Evolutionary conservation across 495 filamentous ascomycete species (phyloP).

Genomic region (Viridothelium virens): DNA sequence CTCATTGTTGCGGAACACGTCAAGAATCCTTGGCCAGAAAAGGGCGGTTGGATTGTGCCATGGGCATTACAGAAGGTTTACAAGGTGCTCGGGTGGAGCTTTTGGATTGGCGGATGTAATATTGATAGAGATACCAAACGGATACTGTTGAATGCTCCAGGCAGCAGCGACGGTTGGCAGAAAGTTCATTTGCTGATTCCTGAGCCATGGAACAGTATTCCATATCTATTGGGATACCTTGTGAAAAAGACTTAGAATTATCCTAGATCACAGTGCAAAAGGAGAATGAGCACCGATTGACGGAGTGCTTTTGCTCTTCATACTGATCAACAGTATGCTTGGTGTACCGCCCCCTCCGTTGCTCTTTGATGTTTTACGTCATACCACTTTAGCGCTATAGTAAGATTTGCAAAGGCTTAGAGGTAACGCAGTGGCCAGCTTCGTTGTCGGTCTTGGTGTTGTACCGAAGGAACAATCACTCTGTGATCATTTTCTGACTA

Average conservation of each 20-base stretch:
- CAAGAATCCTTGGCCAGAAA: conserved; percentile 27
- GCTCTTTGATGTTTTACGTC: no score
- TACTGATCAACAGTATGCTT: no score
- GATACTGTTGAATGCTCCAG: conserved; percentile 22
- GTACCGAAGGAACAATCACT: no score
- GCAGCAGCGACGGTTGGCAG: conserved; percentile 22
- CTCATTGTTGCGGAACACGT: conserved; percentile 40
- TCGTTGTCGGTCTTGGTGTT: no score
- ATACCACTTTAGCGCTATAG: no score
- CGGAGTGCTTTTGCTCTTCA: no score
- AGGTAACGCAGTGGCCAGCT: no score
- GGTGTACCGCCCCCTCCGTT: no score
- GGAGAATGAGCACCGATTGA: not conserved
- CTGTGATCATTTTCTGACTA: no score
- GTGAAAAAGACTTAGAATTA: not conserved
- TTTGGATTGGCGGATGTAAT: conserved; percentile 32
- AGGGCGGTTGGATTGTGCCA: conserved; percentile 22
- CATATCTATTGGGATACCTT: not conserved
- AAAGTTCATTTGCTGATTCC: conserved; percentile 21
- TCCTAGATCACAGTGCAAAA: not conserved
- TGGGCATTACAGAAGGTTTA: conserved; percentile 26
- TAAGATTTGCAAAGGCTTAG: no score
- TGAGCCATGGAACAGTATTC: not conserved
- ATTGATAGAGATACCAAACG: conserved; percentile 29
- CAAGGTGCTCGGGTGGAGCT: conserved; percentile 30